Conservation (phyloP, 176 grass and related monocot species). For the Elaeis guineensis region DNA sequence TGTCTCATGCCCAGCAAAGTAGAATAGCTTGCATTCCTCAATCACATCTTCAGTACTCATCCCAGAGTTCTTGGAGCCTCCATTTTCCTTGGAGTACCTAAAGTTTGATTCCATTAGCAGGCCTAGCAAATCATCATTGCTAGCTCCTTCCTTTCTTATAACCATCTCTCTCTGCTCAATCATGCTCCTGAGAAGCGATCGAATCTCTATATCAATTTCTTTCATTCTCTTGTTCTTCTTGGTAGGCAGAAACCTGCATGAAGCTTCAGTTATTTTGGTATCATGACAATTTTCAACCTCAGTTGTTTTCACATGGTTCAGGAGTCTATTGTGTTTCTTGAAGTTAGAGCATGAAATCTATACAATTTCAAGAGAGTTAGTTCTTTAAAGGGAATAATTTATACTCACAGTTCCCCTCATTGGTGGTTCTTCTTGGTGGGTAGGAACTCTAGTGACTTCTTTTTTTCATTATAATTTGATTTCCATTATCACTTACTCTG, state of each 20-base stretch:
- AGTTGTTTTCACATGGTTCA: too few species aligned
- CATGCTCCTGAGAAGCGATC: constrained; percentile 37
- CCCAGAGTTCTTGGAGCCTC: not conserved
- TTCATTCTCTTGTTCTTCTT: constrained; percentile 42
- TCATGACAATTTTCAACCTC: too few species aligned
- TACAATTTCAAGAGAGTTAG: too few species aligned
- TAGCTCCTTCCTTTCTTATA: constrained; percentile 20
- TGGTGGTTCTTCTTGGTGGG: too few species aligned
- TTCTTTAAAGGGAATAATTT: too few species aligned
- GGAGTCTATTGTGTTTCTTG: too few species aligned
- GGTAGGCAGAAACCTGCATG: constrained; percentile 51
- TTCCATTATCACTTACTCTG: too few species aligned
- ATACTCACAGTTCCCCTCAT: too few species aligned
- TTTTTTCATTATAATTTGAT: too few species aligned
- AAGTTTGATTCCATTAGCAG: constrained; percentile 47
- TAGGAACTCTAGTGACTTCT: too few species aligned
- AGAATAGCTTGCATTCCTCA: constrained; percentile 82
- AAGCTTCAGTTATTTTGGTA: too few species aligned
- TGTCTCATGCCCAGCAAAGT: constrained; percentile 65
- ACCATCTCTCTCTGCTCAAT: constrained; percentile 30
- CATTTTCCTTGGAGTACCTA: not conserved
- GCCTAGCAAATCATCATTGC: constrained; percentile 52
- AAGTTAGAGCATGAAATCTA: too few species aligned
- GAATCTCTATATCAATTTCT: constrained; percentile 26
- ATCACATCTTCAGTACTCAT: constrained; percentile 19